These are phyloP conservation scores for Globisporangium nunn DNA, from an alignment of 352 stramenopile species.

Conservation along the genomic window DNA sequence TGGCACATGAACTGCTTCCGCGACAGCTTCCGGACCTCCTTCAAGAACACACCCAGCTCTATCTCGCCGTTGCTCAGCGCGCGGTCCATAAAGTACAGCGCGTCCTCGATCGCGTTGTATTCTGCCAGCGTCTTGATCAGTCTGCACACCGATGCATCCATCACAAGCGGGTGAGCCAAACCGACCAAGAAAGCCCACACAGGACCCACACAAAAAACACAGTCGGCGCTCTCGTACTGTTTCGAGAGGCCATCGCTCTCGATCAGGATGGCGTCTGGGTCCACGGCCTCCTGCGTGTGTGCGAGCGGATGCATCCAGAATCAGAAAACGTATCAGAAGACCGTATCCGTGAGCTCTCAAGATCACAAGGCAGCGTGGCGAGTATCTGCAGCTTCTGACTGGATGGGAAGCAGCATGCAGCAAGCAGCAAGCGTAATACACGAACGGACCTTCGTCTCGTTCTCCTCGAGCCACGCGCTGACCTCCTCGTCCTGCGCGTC, in stretches of 20 bases:
- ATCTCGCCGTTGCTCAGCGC: constrained; percentile 85
- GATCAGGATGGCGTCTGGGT: constrained; percentile 75
- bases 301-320: neutral
- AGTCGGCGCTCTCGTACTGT: constrained; percentile 40
- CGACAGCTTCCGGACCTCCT: constrained; percentile 86
- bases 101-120: constrained; percentile 85
- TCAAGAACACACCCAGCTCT: constrained; percentile 76
- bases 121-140: constrained; percentile 79
- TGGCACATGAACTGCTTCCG: constrained; percentile 89
- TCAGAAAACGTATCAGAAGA: neutral
- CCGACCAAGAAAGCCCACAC: neutral
- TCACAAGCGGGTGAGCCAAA: constrained; percentile 4
- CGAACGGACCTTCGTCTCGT: constrained; percentile 54
- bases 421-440: neutral
- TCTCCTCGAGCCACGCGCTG: constrained; percentile 57
- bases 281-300: constrained; percentile 41
- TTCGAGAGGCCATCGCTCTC: constrained; percentile 70
- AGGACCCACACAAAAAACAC: neutral
- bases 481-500: constrained; percentile 56
- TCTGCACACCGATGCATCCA: constrained; percentile 16
- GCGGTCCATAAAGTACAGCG: constrained; percentile 89
- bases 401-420: neutral
- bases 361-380: too few relatives aligned
- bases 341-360: neutral
- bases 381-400: too few relatives aligned